Base-by-base conservation (phyloP, 2,329 filamentous ascomycete species). In the Colletotrichum sp. region DNA sequence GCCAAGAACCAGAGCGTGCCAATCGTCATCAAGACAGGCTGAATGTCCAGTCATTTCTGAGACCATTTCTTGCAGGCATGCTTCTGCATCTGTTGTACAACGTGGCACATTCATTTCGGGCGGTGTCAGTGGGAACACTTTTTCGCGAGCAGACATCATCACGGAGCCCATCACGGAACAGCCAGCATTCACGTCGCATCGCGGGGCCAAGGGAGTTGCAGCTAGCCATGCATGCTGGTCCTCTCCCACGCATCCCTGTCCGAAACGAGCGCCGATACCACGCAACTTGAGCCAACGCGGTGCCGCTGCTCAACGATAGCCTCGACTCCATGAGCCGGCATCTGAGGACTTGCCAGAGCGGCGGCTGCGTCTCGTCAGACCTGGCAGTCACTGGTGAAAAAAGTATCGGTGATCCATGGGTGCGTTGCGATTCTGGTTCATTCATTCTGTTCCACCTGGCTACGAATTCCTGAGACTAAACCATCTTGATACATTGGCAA, bases 221-320 rank as follows among this genome's bases (percentile, higher is more conserved):
- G 95, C 94, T 2, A 97, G 98, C 82, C 95, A 98, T 80, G 90
- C 93, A 24, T 94, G 96, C 36, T 98, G 79, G 95, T 95, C 5
- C 86, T 95, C 62, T 94, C 94, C 2, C 88, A 98, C 34, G 90
- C 92, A 56, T 93, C 92, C 1, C 87, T 98, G 13, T 96, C 95
- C 0, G 96, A 98, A 81, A 89, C 90, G 16, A 96, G 94, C 16
- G 88, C 90, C 67, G 95, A 97, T 79, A 96, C 96, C 0, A 98
- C 81, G 94, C 95, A 0, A 93, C 94, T 8, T 96, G 98, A 81
- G 94, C 93, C 1, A 97, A 95, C 82, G 96, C 98, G 77, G 93
- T 98, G 5, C 95, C 96, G 1, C 87, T 97, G 6, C 89, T 99
- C 18, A 98, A 99, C 81, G 95, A 97, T 79, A 96, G 97, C 3